Percentiles rank a stretch among this genome's conserved stretches.
These are phyloP conservation scores for Sicyos edulis DNA, from an alignment of 306 rosid species.

Conservation along the genomic window DNA sequence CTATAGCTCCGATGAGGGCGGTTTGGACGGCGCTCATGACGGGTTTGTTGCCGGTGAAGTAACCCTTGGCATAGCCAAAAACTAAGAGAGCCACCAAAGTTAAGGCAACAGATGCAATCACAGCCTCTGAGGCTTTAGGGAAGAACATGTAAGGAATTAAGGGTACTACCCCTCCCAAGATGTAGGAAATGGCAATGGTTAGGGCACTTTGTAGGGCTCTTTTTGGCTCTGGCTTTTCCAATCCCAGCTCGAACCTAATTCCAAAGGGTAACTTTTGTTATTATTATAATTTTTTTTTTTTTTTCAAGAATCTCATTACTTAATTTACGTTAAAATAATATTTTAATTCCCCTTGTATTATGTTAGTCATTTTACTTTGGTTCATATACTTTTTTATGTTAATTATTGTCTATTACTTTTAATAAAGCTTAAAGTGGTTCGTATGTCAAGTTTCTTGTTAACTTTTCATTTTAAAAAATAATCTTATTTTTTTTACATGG, in stretches of 20 bases:
- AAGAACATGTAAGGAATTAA: conserved; percentile 64
- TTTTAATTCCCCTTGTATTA: no score
- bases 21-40: conserved; percentile 69
- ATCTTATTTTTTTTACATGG: no score
- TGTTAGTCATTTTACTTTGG: no score
- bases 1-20: conserved; percentile 70
- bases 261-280: no score
- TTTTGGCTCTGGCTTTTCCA: conserved; percentile 87
- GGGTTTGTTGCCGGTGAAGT: conserved; percentile 68
- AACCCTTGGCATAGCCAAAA: conserved; percentile 80
- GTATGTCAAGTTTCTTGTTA: no score
- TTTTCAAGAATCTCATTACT: no score
- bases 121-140: conserved; percentile 54
- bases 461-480: no score
- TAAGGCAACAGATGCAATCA: conserved; percentile 51
- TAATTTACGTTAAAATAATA: no score
- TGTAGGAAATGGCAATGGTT: conserved; percentile 71
- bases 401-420: no score
- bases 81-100: conserved; percentile 60
- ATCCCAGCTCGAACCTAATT: conserved; percentile 75
- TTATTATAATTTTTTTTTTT: no score
- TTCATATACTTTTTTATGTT: no score
- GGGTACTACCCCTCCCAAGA: conserved; percentile 75
- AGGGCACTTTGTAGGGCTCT: conserved; percentile 83
- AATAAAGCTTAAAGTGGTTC: no score